Conservation (phyloP, 352 stramenopile species). For the Thalassiosira hispida region DNA sequence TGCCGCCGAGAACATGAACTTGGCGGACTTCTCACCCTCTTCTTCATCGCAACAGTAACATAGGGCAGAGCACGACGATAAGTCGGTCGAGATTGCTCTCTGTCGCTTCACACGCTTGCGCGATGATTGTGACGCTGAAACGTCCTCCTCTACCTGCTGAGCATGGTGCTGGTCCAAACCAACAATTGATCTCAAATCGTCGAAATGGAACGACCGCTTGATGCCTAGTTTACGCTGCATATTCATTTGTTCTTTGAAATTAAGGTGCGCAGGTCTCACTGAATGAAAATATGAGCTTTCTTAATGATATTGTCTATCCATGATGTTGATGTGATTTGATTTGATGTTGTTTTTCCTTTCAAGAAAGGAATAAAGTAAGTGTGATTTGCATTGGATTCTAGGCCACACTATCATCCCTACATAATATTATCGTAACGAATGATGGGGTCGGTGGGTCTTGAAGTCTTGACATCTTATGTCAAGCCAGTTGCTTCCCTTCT, state of each 20-base stretch:
- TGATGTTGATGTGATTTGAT: too few relatives aligned
- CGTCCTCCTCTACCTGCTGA: background rate
- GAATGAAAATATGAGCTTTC: too few relatives aligned
- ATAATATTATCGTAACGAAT: too few relatives aligned
- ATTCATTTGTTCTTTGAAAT: background rate
- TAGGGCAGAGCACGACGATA: background rate
- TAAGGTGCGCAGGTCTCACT: too few relatives aligned
- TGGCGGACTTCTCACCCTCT: background rate
- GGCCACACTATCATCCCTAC: too few relatives aligned
- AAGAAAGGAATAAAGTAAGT: too few relatives aligned
- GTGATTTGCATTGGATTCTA: too few relatives aligned
- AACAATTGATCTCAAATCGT: constrained; percentile 10
- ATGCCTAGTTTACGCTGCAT: constrained; percentile 15
- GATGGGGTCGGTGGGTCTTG: too few relatives aligned
- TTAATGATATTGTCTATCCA: too few relatives aligned
- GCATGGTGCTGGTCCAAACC: background rate
- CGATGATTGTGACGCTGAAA: background rate
- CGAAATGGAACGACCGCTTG: constrained; percentile 15
- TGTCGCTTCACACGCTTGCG: constrained; percentile 4
- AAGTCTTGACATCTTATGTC: too few relatives aligned
- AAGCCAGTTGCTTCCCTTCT: too few relatives aligned
- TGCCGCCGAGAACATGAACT: background rate
- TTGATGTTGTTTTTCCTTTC: too few relatives aligned
- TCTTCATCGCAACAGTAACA: background rate
- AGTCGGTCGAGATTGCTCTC: background rate